Percentiles rank a stretch among this genome's conserved stretches.
These are phyloP conservation scores for Colletotrichum zoysiae DNA, from an alignment of 2,329 filamentous ascomycete genomes.

Conservation along the genomic window DNA sequence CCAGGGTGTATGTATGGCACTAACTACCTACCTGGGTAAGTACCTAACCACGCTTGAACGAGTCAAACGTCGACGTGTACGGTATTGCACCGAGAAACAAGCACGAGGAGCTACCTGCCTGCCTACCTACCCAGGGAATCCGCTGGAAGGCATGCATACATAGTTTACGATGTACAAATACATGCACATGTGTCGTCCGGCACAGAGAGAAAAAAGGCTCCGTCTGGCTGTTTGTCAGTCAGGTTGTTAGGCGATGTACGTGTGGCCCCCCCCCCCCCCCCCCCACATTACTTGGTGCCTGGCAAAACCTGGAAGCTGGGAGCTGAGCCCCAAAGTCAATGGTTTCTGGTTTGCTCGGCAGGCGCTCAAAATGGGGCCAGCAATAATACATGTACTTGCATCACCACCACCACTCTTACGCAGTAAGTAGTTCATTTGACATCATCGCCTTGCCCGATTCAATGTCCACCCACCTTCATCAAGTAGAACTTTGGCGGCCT, in stretches of 20 bases:
- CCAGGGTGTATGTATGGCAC: conserved; percentile 17
- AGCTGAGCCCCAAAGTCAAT: background rate
- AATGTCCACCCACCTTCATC: background rate
- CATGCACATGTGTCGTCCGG: no score
- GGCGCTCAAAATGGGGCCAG: conserved; percentile 25
- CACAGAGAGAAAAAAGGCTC: background rate
- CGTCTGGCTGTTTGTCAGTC: background rate
- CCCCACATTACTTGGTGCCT: background rate
- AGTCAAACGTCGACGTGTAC: conserved; percentile 4
- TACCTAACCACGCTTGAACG: background rate
- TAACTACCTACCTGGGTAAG: no score
- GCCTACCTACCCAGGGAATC: no score
- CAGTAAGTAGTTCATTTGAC: background rate
- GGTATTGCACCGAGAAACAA: background rate
- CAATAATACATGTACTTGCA: background rate
- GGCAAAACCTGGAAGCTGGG: conserved; percentile 6
- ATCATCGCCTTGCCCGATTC: conserved; percentile 10
- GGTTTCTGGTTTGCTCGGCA: background rate
- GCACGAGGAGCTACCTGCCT: background rate
- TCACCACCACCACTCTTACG: no score
- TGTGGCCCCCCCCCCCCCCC: no score
- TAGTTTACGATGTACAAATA: no score
- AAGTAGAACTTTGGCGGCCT: background rate
- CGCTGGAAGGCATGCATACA: no score
- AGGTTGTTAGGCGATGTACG: background rate